Conservation (phyloP, 2,329 filamentous ascomycete genomes). For the Ramularia endophylla region DNA sequence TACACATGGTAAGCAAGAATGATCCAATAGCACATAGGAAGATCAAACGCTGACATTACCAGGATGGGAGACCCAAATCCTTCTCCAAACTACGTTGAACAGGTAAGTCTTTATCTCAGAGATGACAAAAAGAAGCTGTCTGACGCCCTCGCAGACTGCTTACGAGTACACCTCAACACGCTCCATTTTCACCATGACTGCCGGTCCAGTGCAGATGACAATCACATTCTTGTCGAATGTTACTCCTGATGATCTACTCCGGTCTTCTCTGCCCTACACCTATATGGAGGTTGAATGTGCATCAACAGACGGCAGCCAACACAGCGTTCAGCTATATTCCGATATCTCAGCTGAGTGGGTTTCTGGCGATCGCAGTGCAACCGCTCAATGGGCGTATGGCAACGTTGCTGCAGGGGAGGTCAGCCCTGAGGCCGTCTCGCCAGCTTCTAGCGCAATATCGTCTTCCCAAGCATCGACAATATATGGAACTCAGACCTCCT, state of each 20-base stretch:
- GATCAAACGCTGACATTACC: conserved; percentile 5
- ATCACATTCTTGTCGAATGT: conserved; percentile 66
- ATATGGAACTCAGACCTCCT: conserved; percentile 18
- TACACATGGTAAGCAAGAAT: conserved; percentile 33
- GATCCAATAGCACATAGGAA: not conserved
- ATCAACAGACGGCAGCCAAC: conserved; percentile 55
- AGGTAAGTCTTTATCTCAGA: not conserved
- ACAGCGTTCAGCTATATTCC: conserved; percentile 64
- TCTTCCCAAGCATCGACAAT: conserved; percentile 5
- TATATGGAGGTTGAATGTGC: conserved; percentile 60
- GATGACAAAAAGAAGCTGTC: conserved; percentile 29
- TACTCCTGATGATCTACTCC: conserved; percentile 57
- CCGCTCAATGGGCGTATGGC: conserved; percentile 57
- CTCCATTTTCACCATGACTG: conserved; percentile 61
- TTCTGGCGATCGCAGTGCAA: conserved; percentile 51
- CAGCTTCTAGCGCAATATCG: conserved; percentile 3
- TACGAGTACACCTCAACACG: conserved; percentile 66
- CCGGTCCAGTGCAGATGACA: conserved; percentile 54
- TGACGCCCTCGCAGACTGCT: conserved; percentile 59
- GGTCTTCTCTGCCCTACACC: conserved; percentile 64
- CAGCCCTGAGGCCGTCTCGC: not conserved
- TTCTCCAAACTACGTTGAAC: no score
- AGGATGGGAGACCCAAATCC: not conserved
- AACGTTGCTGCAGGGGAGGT: conserved; percentile 1
- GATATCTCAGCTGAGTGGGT: conserved; percentile 71